Base-by-base conservation (phyloP, 2,329 filamentous ascomycete genomes). In the Shiraia sp. region DNA sequence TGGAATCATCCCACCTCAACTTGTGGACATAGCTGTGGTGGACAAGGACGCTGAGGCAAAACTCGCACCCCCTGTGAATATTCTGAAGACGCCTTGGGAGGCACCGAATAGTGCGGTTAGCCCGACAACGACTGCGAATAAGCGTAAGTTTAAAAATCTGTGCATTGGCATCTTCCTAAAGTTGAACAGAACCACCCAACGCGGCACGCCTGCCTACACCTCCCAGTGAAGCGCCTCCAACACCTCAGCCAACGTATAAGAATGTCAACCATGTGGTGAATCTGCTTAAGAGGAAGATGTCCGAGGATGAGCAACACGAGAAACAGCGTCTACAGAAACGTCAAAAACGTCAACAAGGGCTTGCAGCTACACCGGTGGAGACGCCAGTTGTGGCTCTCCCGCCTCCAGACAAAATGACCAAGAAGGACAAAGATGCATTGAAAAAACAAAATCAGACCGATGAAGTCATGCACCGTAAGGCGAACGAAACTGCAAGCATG, bases 381-480 rank as follows among this genome's bases (percentile, higher is more conserved):
- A 45, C 57, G 3, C 54, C 65, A 2, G 38, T 43, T 12, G 37
- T 54, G 1, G 55, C 61, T n/a, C 45, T 65, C 6, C 52, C 61
- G 25, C 37, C 60, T 12, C 63, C 63, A 3, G 61, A 63, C 36
- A 78, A 83, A 3, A 78, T 88, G 36, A 87, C 86, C 4, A 96
- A 96, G 77, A 96, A 96, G 72, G 90, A 96, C 66, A 78, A 86
- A 63, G 89, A 86, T 68, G 87, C 85, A 14, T 79, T 86, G 53
- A 81, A 83, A n/a, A 85, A 89, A 45, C 75, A 77, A 3, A 88
- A 87, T 56, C 80, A 85, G 15, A 87, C 83, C 0, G 89, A 95
- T 61, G 86, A 86, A 13, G 85, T 85, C 44, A 87, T 86, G 52
- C 90, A 92, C 52, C 83, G 85, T 15, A 87, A 86, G 49, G 90